phyloP scores from a whole-genome alignment of 1,284 basidiomycete species.

The Microbotryum silenes-acaulis region DNA sequence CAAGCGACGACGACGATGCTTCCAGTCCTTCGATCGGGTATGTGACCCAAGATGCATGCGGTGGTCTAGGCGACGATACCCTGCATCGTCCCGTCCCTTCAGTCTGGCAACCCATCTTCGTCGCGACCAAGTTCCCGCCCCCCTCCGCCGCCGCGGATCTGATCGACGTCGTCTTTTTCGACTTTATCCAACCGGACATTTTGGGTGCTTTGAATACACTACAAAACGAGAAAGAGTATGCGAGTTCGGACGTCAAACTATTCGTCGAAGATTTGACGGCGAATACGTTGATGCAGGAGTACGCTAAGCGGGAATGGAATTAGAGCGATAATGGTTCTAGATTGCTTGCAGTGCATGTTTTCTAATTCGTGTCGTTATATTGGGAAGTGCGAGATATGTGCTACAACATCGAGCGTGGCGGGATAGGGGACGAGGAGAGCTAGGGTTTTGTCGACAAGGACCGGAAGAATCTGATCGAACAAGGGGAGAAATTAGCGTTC shows the following conservation, averaged over 20 bases:
- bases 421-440: too few species aligned
- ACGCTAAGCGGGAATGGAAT: constrained; percentile 23
- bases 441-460: constrained; percentile 13
- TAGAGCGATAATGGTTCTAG: not conserved
- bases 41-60: constrained; percentile 35
- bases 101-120: constrained; percentile 34
- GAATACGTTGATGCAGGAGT: constrained; percentile 29
- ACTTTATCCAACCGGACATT: constrained; percentile 34
- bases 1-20: not conserved
- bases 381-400: too few species aligned
- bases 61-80: constrained; percentile 35
- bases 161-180: constrained; percentile 34
- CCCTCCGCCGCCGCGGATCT: not conserved
- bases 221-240: constrained; percentile 9
- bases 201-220: constrained; percentile 29
- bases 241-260: constrained; percentile 17
- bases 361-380: too few species aligned
- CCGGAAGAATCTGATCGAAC: constrained; percentile 25
- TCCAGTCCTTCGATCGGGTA: constrained; percentile 25
- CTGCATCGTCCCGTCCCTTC: constrained; percentile 31
- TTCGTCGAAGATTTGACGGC: constrained; percentile 22
- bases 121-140: constrained; percentile 19
- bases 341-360: too few species aligned
- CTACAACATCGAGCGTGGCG: too few species aligned
- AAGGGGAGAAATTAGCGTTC: not conserved